Conservation (phyloP, 2,329 filamentous ascomycete genomes). For the Claviceps sp. region DNA sequence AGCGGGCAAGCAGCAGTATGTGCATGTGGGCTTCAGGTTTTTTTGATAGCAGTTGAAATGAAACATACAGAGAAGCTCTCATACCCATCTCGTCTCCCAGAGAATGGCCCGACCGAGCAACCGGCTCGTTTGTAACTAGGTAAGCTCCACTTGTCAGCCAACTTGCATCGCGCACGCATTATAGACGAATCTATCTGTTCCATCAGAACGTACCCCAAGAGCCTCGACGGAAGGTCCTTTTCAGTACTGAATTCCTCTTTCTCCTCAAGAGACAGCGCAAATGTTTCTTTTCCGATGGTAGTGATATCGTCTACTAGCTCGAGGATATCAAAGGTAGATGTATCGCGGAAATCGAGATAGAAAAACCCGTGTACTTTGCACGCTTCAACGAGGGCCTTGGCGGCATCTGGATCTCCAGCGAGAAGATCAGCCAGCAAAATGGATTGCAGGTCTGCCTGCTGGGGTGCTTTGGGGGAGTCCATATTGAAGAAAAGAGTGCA, state of each 20-base stretch:
- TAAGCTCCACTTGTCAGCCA: neutral
- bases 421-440: neutral
- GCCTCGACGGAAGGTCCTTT: conserved; percentile 2
- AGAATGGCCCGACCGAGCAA: conserved; percentile 2
- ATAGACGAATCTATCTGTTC: neutral
- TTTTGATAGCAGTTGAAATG: too few species aligned
- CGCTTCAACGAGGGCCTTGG: neutral
- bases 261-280: neutral
- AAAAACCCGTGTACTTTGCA: conserved; percentile 3
- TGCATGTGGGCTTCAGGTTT: too few species aligned
- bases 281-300: neutral
- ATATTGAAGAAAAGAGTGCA: neutral
- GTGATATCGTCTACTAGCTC: neutral
- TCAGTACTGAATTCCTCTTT: conserved; percentile 4
- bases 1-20: too few species aligned
- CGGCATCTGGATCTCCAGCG: neutral
- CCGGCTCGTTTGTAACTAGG: conserved; percentile 3
- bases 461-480: neutral
- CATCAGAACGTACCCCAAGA: neutral
- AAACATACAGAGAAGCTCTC: conserved; percentile 4
- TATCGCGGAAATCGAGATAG: conserved; percentile 1
- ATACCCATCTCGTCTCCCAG: conserved; percentile 2
- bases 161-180: too few species aligned
- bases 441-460: neutral
- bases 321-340: neutral